Base-by-base conservation (phyloP, 495 filamentous ascomycete species). In the Letharia columbiana region DNA sequence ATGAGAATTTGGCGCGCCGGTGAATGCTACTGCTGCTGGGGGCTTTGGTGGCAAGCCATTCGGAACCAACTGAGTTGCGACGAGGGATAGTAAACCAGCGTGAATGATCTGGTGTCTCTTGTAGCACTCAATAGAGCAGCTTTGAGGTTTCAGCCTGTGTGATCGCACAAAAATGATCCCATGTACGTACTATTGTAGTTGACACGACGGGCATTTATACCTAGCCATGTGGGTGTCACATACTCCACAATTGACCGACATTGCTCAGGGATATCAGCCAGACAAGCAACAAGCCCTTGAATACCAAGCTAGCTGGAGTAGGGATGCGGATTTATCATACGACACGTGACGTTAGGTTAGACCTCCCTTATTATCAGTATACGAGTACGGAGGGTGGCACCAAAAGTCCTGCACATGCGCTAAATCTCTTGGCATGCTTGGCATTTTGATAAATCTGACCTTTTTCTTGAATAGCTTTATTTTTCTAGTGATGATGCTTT, bases 101-200 rank as follows among this genome's bases (percentile, higher is more conserved):
- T 81, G 76, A 65, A 70, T 79, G 41, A 76, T 70, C 68, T 83
- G 71, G 57, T 91, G 89, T 39, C 79, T 74, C 68, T 82, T 84
- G 64, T 83, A 88, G 74, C 89, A 91, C 35, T 80, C 75, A 57
- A 89, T 79, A 2, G 88, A 91, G 70, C 89, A 91, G 71, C 89
- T 91, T 59, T 57, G 41, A 49, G 15, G 7, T 49, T 20, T 60
- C 57, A 70, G 67, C 40, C 40, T 70, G 28, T 18, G 11, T 44
- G 57, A 18, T 31, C 67, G 41, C 58, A 67, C n/a, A 57, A 62
- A 28, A 31, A 13, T 47, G 52, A 68, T 67, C 60, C 67, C 37
- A 11, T n/a, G 44, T 57, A 71, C 78, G 67, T 82, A 89, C 87
- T 86, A 88, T 75, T 82, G 79, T 12, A 85, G 67, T n/a, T 71